These are phyloP conservation scores for Phaseolus coccineus DNA, from an alignment of 331 rosid genomes.

Conservation along the genomic window DNA sequence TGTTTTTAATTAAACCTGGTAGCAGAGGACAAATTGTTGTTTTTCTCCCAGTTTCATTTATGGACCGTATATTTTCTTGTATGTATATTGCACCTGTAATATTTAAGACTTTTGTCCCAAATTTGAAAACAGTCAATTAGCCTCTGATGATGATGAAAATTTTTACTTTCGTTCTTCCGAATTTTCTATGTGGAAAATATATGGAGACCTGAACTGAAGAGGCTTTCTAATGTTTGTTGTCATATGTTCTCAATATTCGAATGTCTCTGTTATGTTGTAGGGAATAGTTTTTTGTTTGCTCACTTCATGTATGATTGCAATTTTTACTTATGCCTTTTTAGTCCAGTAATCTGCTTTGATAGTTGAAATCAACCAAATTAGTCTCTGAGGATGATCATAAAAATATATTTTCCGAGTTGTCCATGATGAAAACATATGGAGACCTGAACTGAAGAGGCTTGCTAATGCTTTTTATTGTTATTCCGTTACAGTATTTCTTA, in stretches of 20 bases:
- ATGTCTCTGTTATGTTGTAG: no score
- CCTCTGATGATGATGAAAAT: no score
- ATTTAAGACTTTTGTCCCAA: no score
- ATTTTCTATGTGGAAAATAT: conserved; percentile 51
- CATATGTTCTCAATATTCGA: no score
- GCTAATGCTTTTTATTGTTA: neutral
- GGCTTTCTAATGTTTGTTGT: neutral
- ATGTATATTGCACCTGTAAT: no score
- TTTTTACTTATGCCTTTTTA: neutral
- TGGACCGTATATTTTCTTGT: no score
- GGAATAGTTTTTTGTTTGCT: no score
- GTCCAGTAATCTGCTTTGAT: neutral
- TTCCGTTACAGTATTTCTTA: neutral
- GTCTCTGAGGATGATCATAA: conserved; percentile 37
- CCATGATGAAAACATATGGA: conserved; percentile 58
- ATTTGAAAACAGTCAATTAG: no score
- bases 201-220: conserved; percentile 79
- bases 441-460: conserved; percentile 74
- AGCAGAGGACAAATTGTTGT: no score
- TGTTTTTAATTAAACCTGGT: no score
- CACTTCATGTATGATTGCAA: neutral
- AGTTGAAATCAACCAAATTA: neutral
- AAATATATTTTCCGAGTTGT: conserved; percentile 51
- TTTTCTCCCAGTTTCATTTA: no score
- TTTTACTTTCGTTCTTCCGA: conserved; percentile 53